Conservation (phyloP, 2,329 filamentous ascomycete genomes). For the Botrytis aclada region DNA sequence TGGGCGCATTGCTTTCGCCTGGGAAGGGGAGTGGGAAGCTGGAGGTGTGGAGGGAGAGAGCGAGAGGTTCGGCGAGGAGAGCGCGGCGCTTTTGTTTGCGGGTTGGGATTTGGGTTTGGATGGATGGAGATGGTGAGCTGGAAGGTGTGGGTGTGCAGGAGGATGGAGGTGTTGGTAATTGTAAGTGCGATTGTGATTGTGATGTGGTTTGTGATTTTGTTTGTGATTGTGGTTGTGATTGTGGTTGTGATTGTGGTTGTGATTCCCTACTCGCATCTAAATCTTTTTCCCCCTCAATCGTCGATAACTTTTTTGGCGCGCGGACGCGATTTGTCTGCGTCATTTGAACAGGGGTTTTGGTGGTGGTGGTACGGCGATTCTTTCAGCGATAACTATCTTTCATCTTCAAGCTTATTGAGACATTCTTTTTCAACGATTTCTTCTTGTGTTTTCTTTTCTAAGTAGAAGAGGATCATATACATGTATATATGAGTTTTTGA, state of each 20-base stretch:
- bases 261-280: not conserved
- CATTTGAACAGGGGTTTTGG: not conserved
- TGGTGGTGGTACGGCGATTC: not conserved
- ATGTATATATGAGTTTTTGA: not conserved
- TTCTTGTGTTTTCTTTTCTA: fast-evolving
- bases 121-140: not conserved
- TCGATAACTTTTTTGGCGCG: not conserved
- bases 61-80: not conserved
- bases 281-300: not conserved
- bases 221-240: too few species aligned
- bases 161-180: too few species aligned
- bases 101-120: not conserved
- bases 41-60: not conserved
- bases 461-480: too few species aligned
- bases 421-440: not conserved
- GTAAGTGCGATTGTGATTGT: not conserved
- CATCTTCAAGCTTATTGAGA: not conserved
- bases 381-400: not conserved
- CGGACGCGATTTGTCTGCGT: conserved; percentile 1
- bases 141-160: not conserved
- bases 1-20: not conserved
- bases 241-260: not conserved
- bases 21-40: not conserved
- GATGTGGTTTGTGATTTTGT: too few species aligned
- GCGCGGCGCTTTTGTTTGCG: not conserved